Evolutionary conservation across 2,329 filamentous ascomycete species (phyloP), one percentile per base, ranked within the genome.

Genomic region (Chaetomium globosum): DNA sequence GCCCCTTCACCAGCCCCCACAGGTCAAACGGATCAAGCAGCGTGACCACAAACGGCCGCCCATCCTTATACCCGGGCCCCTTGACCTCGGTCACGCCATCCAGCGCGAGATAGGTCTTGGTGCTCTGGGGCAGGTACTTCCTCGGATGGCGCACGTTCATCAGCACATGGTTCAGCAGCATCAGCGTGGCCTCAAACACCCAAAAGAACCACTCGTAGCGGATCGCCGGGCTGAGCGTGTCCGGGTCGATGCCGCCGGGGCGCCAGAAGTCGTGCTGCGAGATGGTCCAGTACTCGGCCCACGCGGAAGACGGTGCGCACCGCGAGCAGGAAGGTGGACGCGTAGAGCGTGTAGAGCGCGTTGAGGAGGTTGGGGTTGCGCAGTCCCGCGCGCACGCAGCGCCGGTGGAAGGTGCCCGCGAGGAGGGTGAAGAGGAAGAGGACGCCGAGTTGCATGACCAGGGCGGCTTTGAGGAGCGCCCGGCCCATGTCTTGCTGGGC

Each of bases 181-280:
- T 87, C 13, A 85, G 72, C 0, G 72, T 68, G 1, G 79, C 81
- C 74, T 87, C 85, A 65, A 87, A 87, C 23, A 86, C 77, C 70
- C 83, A 85, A 67, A 87, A 87, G 73, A 81, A 87, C 79, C 80
- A 84, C 73, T 87, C 84, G 68, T 85, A 83, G 26, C 82, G 78
- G n/a, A 86, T 65, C 26, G 85, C 74, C 0, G 82, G 79, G 12
- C 77, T 80, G 1, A 83, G 67, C 1, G 75, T 73, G 64, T 81
- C 78, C 2, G 77, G 73, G 67, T 85, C 81, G 70, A 80, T 76
- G 69, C 68, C 80, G 81, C 1, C 80, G 9, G 78, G 72, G 33
- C 77, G 75, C 52, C 74, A 76, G 26, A 77, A 75, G 28, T 81
- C 75, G 13, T 81, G 73, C 30, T 74, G 69, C 0, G 80, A 76